Base-by-base conservation (phyloP, 2,329 filamentous ascomycete species). In the Whalleya microplaca region DNA sequence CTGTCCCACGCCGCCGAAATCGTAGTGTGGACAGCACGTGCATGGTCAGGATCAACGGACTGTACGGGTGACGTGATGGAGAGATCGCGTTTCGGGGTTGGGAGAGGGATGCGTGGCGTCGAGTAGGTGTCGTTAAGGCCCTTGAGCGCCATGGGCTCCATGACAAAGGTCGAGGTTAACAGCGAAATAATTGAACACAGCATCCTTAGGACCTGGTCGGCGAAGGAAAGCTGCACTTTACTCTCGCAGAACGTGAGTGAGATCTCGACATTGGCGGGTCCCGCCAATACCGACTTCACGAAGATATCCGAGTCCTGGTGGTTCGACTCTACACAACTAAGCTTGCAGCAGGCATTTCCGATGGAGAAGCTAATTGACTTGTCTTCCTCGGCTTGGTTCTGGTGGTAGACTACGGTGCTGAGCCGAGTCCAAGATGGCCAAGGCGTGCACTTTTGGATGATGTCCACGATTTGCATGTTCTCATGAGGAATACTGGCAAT, bases 391-490 rank as follows among this genome's bases (percentile, higher is more conserved):
- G 76, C 73, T 14, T 75, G 71, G 58, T 73, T 71, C 41, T 79
- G 75, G 57, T 85, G 82, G 47, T 84, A 78, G 2, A 86, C 77
- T 2, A 84, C 70, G 2, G 80, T 81, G 69, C 81, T 81, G 68
- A 84, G 82, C 1, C 76, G 77, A 2, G 78, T 80, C 75, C 81
- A 84, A 23, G 77, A 73, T 0, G 80, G 75, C 80, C 83, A 85
- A 4, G 76, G 65, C 2, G 82, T 84, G 64, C 82, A 85, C 45
- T 78, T 75, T 37, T 79, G 75, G 2, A 84, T 73, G 6, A 86
- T 77, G n/a, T 80, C 76, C 2, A 77, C 70, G 54, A 79, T 78
- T 4, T 82, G 80, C 42, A 84, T 72, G 45, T 76, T 78, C 64
- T 84, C 82, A 58, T 78, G 78, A 0, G 78, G 77, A 3, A 80